phyloP scores from a whole-genome alignment of 495 filamentous ascomycete genomes.

The Amniculicola lignicola region DNA sequence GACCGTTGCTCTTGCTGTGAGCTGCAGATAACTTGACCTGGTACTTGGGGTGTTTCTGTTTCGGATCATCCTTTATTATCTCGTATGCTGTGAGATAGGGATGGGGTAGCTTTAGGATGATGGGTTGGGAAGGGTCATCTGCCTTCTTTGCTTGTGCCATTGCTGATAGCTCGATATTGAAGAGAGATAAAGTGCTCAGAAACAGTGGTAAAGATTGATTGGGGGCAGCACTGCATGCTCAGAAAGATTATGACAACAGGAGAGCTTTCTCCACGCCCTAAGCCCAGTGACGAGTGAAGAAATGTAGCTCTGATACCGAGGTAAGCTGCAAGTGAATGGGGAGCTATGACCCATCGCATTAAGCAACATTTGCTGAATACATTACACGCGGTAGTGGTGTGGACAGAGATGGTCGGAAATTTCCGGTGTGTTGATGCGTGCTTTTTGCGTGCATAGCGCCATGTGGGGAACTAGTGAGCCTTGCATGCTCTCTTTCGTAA shows the following conservation, averaged over 20 bases:
- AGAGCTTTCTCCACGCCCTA: too few species aligned
- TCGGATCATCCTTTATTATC: slow-evolving; percentile 8
- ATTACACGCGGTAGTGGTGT: neutral
- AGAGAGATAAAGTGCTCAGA: too few species aligned
- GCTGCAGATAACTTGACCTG: neutral
- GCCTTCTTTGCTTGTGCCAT: slow-evolving; percentile 11
- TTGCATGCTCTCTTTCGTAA: too few species aligned
- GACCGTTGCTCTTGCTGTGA: slow-evolving; percentile 6
- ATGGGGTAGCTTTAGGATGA: slow-evolving; percentile 27
- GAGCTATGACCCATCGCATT: slow-evolving; percentile 4
- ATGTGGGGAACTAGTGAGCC: neutral
- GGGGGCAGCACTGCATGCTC: too few species aligned
- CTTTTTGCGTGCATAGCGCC: neutral
- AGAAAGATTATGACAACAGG: too few species aligned
- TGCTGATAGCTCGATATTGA: too few species aligned
- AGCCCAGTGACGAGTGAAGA: too few species aligned
- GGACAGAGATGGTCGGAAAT: neutral
- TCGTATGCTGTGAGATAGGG: slow-evolving; percentile 31
- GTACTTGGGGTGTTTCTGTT: slow-evolving; percentile 1
- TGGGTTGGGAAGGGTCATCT: neutral
- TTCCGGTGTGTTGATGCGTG: too few species aligned
- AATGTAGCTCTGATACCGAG: neutral
- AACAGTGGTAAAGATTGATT: neutral
- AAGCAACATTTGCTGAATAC: neutral
- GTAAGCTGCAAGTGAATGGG: neutral